A percentile compares a stretch with the other conserved stretches of the same genome.
Conservation (phyloP, 768 basidiomycete species). For the Thelephora aurantiotincta region DNA sequence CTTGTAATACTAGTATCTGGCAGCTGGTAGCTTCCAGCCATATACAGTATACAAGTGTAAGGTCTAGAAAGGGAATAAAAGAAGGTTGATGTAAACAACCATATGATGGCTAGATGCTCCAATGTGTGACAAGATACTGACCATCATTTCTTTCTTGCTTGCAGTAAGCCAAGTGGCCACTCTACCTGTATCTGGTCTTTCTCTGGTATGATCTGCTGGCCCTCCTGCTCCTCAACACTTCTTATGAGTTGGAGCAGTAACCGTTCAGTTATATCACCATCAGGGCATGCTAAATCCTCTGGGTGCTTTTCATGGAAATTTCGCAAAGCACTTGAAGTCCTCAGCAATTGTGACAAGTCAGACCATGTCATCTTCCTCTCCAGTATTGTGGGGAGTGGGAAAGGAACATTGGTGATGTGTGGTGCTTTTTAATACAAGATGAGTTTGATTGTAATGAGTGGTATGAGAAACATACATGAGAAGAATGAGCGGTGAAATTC, state of each 20-base stretch:
- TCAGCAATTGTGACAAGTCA: constrained; percentile 51
- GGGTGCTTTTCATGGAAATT: constrained; percentile 52
- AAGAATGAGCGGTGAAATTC: constrained; percentile 35
- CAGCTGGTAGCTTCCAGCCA: no score
- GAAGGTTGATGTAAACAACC: constrained; percentile 1
- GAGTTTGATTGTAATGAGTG: constrained; percentile 2
- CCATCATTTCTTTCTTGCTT: not conserved
- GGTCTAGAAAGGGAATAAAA: no score
- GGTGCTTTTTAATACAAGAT: constrained; percentile 15
- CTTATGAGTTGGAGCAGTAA: constrained; percentile 44
- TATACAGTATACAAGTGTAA: no score
- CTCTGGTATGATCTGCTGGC: constrained; percentile 12
- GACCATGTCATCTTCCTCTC: constrained; percentile 48
- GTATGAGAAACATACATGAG: not conserved
- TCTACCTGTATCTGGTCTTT: constrained; percentile 22
- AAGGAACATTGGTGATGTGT: constrained; percentile 25
- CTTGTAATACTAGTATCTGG: no score
- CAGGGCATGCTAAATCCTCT: constrained; percentile 30
- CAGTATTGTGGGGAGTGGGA: constrained; percentile 36
- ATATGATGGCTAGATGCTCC: not conserved
- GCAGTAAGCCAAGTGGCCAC: constrained; percentile 14
- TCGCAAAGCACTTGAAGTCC: constrained; percentile 58
- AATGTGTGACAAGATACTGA: not conserved
- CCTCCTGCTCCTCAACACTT: constrained; percentile 12
- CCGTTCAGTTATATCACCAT: constrained; percentile 51